Evolutionary conservation across 2,329 filamentous ascomycete genomes (phyloP).

Genomic region (Aspergillus quadricinctus): DNA sequence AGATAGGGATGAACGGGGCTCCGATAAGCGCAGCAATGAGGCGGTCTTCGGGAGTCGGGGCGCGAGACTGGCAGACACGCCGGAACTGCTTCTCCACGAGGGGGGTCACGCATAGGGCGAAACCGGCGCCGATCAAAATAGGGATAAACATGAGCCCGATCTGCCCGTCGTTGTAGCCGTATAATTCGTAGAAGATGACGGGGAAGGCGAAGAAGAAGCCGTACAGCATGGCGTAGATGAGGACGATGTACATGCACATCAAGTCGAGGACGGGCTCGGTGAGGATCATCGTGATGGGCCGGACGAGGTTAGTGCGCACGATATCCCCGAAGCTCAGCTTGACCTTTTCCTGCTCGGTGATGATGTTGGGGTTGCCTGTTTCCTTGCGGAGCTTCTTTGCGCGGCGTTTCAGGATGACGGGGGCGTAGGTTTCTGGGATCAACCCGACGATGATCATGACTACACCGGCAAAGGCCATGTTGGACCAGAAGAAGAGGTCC

Average conservation of each 20-base stretch:
- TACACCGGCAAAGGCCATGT: conserved; percentile 27
- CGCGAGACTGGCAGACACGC: conserved; percentile 53
- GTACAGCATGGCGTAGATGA: conserved; percentile 45
- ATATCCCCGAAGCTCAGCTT: conserved; percentile 25
- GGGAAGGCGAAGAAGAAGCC: conserved; percentile 49
- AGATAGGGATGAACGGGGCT: conserved; percentile 64
- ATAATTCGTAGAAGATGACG: conserved; percentile 68
- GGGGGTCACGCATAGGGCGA: conserved; percentile 29
- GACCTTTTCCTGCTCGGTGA: conserved; percentile 28
- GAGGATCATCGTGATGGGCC: conserved; percentile 75
- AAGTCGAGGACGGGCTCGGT: conserved; percentile 40
- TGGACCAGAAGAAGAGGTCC: conserved; percentile 31
- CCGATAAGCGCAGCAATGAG: conserved; percentile 70
- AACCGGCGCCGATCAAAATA: conserved; percentile 29
- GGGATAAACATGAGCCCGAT: conserved; percentile 42
- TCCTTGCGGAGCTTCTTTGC: conserved; percentile 29
- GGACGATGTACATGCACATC: conserved; percentile 72
- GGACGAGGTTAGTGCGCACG: conserved; percentile 65
- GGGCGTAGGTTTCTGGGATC: conserved; percentile 35
- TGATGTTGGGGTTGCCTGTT: conserved; percentile 29
- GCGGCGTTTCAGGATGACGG: conserved; percentile 30
- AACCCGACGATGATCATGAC: conserved; percentile 21
- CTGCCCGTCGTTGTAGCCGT: conserved; percentile 41
- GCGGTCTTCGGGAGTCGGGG: conserved; percentile 68
- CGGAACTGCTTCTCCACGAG: conserved; percentile 72